These are phyloP conservation scores for Suillus alpinus DNA, from an alignment of 768 basidiomycete genomes.

Conservation along the genomic window DNA sequence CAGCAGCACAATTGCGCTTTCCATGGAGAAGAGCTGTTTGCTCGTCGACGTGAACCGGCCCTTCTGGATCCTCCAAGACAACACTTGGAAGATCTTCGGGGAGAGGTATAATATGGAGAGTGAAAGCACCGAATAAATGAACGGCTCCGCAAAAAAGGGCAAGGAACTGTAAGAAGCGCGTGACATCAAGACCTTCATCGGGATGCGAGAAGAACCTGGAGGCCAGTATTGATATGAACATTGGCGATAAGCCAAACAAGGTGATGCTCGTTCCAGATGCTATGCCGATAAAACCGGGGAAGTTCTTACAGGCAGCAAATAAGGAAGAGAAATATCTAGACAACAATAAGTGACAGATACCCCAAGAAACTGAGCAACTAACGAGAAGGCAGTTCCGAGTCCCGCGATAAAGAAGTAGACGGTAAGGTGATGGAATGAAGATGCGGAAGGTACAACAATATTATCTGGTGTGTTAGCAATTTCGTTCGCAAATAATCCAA, in stretches of 20 bases:
- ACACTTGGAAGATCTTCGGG: background rate
- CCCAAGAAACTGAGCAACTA: constrained; percentile 32
- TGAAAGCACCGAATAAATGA: constrained; percentile 53
- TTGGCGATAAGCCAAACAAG: constrained; percentile 78
- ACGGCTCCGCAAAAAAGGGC: constrained; percentile 50
- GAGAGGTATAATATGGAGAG: constrained; percentile 29
- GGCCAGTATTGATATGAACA: constrained; percentile 66
- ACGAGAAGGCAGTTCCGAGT: constrained; percentile 73
- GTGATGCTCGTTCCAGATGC: constrained; percentile 68
- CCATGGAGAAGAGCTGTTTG: constrained; percentile 27
- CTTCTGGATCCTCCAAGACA: constrained; percentile 8
- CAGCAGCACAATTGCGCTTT: constrained; percentile 7
- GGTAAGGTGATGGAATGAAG: constrained; percentile 52
- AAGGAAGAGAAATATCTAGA: constrained; percentile 66
- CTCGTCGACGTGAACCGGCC: constrained; percentile 23
- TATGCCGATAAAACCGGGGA: constrained; percentile 61
- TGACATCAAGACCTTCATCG: constrained; percentile 44
- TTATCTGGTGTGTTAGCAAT: constrained; percentile 45
- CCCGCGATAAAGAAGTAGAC: constrained; percentile 62
- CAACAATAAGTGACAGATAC: background rate
- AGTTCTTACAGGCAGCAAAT: constrained; percentile 72
- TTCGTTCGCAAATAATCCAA: constrained; percentile 59
- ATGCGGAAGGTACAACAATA: constrained; percentile 34
- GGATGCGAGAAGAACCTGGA: constrained; percentile 55
- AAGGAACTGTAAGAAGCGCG: constrained; percentile 54